Evolutionary conservation across 305 asterid species (phyloP).

Genomic region (Fraxinus nigra): DNA sequence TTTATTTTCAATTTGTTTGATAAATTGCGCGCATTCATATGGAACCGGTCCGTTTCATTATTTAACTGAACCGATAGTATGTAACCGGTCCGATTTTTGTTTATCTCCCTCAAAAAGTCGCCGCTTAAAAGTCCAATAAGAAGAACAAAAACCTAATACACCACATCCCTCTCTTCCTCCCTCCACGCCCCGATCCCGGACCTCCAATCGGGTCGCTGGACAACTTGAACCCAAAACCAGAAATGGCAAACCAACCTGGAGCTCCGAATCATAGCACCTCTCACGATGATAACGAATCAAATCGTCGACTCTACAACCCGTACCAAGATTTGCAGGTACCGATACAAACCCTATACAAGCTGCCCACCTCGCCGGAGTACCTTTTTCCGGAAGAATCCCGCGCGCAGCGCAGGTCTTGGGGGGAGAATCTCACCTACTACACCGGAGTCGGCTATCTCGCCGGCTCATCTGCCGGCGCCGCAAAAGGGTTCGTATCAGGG

Average conservation of each 20-base stretch:
- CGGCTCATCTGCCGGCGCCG: constrained; percentile 72
- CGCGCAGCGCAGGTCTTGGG: constrained; percentile 91
- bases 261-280: constrained; percentile 43
- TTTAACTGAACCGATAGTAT: not conserved
- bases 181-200: not conserved
- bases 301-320: constrained; percentile 82
- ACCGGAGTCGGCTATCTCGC: constrained; percentile 80
- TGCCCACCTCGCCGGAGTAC: constrained; percentile 82
- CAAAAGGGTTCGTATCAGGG: constrained; percentile 61
- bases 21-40: not conserved
- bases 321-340: constrained; percentile 77
- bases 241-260: constrained; percentile 68
- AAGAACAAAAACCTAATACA: not conserved
- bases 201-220: not conserved
- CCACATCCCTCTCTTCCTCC: not conserved
- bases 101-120: not conserved
- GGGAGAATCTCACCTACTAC: constrained; percentile 83
- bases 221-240: not conserved
- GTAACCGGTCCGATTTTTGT: not conserved
- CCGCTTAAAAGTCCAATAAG: not conserved
- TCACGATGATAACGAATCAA: constrained; percentile 35
- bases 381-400: constrained; percentile 78
- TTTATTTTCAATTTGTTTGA: not conserved
- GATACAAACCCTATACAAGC: constrained; percentile 53
- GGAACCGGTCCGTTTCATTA: not conserved